phyloP scores from a whole-genome alignment of 1,284 basidiomycete species.

The Vanrija pseudolonga region DNA sequence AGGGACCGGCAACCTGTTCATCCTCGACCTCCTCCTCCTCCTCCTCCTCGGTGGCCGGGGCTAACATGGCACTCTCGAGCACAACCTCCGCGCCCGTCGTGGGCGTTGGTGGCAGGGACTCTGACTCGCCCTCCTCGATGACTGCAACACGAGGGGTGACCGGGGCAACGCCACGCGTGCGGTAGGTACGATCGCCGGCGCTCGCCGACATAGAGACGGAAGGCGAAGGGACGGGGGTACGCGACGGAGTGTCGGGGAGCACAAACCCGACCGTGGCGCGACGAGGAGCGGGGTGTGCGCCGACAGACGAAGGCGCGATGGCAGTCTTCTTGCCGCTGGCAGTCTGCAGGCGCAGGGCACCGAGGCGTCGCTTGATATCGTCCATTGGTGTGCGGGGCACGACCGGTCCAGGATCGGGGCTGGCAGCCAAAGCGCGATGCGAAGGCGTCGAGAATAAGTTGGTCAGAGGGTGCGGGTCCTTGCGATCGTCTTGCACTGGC shows the following conservation, averaged over 20 bases:
- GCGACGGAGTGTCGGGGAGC: slow-evolving; percentile 30
- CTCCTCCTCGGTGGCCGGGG: background rate
- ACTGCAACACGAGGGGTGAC: background rate
- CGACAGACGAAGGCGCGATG: background rate
- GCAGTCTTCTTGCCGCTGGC: background rate
- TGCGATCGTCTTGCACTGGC: slow-evolving; percentile 16
- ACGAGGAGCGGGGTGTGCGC: background rate
- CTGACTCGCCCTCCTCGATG: slow-evolving; percentile 10
- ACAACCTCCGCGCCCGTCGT: background rate
- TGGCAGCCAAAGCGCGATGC: slow-evolving; percentile 28
- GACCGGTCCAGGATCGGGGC: slow-evolving; percentile 3
- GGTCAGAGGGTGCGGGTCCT: slow-evolving; percentile 2
- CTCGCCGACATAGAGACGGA: background rate
- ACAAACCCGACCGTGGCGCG: slow-evolving; percentile 35
- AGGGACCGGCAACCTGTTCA: background rate
- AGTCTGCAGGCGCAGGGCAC: slow-evolving; percentile 18
- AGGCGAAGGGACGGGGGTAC: background rate
- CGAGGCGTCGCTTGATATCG: slow-evolving; percentile 31
- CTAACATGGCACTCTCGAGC: background rate
- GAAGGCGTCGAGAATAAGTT: slow-evolving; percentile 21
- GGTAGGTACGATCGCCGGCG: background rate
- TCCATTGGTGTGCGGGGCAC: slow-evolving; percentile 28
- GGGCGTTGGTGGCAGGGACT: slow-evolving; percentile 4
- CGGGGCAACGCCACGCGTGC: background rate
- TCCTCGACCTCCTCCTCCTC: background rate